Conservation (phyloP, 2,329 filamentous ascomycete species). For the Clarireedia paspali region DNA sequence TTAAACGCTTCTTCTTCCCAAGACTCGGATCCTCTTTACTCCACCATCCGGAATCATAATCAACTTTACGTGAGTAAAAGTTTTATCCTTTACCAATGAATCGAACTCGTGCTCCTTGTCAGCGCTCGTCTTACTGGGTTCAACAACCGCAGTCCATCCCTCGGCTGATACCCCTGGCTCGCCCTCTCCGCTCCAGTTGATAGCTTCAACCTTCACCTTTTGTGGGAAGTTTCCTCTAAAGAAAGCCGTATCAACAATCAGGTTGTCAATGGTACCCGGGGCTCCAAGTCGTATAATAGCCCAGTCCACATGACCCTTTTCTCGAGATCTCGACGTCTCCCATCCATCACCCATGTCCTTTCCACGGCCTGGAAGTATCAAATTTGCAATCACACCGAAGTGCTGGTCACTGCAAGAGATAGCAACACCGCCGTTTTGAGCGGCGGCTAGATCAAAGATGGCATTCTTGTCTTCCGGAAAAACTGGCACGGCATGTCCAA, state of each 20-base stretch:
- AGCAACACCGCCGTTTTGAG: conserved; percentile 71
- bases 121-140: conserved; percentile 60
- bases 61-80: conserved; percentile 78
- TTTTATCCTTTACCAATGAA: conserved; percentile 45
- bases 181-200: conserved; percentile 45
- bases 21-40: conserved; percentile 77
- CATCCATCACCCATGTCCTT: conserved; percentile 85
- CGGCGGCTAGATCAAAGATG: conserved; percentile 68
- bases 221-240: conserved; percentile 81
- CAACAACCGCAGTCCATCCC: conserved; percentile 59
- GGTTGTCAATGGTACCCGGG: conserved; percentile 53
- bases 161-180: conserved; percentile 49
- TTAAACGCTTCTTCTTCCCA: conserved; percentile 47
- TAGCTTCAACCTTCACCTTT: conserved; percentile 59
- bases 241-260: conserved; percentile 74
- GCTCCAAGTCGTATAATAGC: conserved; percentile 67
- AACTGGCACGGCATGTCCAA: conserved; percentile 67
- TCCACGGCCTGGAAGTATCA: conserved; percentile 70
- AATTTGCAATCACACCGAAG: conserved; percentile 74
- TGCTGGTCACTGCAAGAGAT: conserved; percentile 75
- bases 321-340: conserved; percentile 72
- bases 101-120: conserved; percentile 65
- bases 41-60: conserved; percentile 85
- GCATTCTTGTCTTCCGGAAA: conserved; percentile 59
- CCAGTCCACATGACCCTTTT: conserved; percentile 70